Evolutionary conservation across 83 land plant species (phyloP), one percentile per base, ranked within the genome.

Genomic region (Isoetes engelmannii): DNA sequence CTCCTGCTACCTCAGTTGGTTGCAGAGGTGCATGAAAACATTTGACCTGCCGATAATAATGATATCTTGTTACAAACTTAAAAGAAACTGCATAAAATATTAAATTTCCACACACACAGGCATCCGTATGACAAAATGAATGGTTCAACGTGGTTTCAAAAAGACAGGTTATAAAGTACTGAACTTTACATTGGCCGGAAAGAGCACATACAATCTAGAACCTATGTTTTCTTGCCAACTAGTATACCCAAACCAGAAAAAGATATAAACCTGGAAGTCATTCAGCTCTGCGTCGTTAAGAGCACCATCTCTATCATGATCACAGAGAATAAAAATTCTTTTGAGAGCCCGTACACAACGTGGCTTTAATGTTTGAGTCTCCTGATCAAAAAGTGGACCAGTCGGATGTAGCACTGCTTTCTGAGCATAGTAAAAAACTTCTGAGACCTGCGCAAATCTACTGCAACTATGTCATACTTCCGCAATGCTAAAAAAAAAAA

Each of bases 321-420:
- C 99, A 80, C 99, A 95, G 4, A 92, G 83, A 69, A 91, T 91
- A 67, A 95, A 95, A 20, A 95, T 89, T 44, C 99, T 72, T 61
- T 95, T 95, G 57, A 95, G 79, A 17, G 99, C 99, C 73, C 88
- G 85, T 43, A 89, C 86, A 83, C 97, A 95, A 13, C 89, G 80
- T 12, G 97, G 94, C 79, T 76, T 91, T 67, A 95, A 68, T 18
- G 85, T 80, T 61, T 95, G 99, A 2, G 84, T 75, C 78, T 95
- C 97, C 73, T 92, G 99, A 68, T 95, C 99, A 89, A 95, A 92
- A 58, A 95, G 79, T 4, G 99, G 99, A 46, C 83, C 94, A 17
- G 99, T 95, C 37, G 99, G 97, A 81, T 95, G 97, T 48, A 95
- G 81, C 28, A 95, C 97, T 61, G 99, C 97, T 67, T 92, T 95